Percentiles rank a stretch among this genome's conserved stretches.
Evolutionary conservation across 1,284 basidiomycete species (phyloP).

Genomic region (Microbotryum violaceum): DNA sequence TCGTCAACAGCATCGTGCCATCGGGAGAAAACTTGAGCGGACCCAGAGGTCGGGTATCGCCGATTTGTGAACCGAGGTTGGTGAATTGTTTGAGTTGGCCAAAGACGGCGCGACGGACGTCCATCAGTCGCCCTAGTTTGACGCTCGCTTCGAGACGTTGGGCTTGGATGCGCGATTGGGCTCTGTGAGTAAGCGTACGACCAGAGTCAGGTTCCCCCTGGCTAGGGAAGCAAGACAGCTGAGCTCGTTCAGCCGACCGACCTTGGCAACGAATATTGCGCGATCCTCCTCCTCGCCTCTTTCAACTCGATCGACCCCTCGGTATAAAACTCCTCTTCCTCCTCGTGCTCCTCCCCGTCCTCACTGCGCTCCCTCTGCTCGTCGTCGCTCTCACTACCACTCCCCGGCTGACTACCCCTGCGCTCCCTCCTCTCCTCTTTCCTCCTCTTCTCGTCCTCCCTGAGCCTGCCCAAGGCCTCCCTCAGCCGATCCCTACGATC

Average conservation of each 20-base stretch:
- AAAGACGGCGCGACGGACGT: slow-evolving; percentile 81
- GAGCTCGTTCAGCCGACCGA: slow-evolving; percentile 49
- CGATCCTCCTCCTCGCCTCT: slow-evolving; percentile 71
- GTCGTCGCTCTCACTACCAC: slow-evolving; percentile 19
- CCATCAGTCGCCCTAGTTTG: slow-evolving; percentile 83
- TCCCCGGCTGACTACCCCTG: slow-evolving; percentile 41
- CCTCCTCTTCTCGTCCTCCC: slow-evolving; percentile 57
- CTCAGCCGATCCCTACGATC: slow-evolving; percentile 83
- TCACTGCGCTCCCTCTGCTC: slow-evolving; percentile 12
- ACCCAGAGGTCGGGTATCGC: slow-evolving; percentile 88
- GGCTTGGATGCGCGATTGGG: too few species aligned
- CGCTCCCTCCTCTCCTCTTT: slow-evolving; percentile 43
- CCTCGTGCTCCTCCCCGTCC: slow-evolving; percentile 11
- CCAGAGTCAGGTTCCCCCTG: too few species aligned
- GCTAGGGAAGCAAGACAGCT: too few species aligned
- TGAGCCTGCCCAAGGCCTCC: slow-evolving; percentile 74
- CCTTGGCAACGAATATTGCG: slow-evolving; percentile 87
- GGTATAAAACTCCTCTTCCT: slow-evolving; percentile 80
- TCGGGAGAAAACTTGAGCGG: slow-evolving; percentile 93
- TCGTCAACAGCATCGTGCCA: slow-evolving; percentile 76
- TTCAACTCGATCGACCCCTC: slow-evolving; percentile 80
- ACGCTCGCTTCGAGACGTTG: slow-evolving; percentile 81
- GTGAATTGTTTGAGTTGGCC: slow-evolving; percentile 64
- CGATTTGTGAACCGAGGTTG: slow-evolving; percentile 94
- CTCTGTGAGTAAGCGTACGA: too few species aligned